Evolutionary conservation across 495 filamentous ascomycete genomes (phyloP).

Genomic region (Xylaria venustula): DNA sequence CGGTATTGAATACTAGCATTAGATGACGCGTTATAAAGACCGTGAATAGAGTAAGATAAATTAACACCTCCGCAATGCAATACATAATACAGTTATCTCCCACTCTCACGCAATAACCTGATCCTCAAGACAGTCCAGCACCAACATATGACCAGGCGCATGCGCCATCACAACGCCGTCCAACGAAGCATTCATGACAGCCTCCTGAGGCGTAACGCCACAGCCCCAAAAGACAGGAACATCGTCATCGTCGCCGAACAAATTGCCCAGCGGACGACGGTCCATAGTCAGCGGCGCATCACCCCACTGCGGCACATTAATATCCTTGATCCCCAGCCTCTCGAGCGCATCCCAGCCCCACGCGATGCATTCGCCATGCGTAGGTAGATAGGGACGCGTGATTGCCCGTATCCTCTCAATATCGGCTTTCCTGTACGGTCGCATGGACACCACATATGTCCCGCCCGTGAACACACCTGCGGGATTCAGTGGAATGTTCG

Average conservation of each 20-base stretch:
- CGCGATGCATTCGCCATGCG: slow-evolving; percentile 59
- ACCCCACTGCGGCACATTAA: slow-evolving; percentile 45
- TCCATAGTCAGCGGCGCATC: slow-evolving; percentile 34
- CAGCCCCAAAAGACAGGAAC: slow-evolving; percentile 61
- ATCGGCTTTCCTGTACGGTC: slow-evolving; percentile 46
- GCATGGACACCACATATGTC: slow-evolving; percentile 55
- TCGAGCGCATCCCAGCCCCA: slow-evolving; percentile 57
- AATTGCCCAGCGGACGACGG: slow-evolving; percentile 15
- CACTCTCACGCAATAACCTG: too few species aligned
- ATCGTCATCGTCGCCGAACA: slow-evolving; percentile 32
- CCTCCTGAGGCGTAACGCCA: slow-evolving; percentile 58
- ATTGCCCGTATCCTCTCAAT: slow-evolving; percentile 48
- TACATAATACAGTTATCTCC: too few species aligned
- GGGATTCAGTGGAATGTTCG: slow-evolving; percentile 45
- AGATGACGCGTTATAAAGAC: too few species aligned
- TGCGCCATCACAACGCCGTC: slow-evolving; percentile 53
- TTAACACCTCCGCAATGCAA: too few species aligned
- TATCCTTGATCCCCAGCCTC: slow-evolving; percentile 45
- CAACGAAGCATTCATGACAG: slow-evolving; percentile 48
- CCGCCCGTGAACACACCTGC: slow-evolving; percentile 52
- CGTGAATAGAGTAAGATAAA: too few species aligned
- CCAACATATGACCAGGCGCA: slow-evolving; percentile 55
- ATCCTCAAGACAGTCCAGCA: slow-evolving; percentile 41
- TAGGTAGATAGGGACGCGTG: slow-evolving; percentile 43
- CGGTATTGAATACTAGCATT: too few species aligned